Evolutionary conservation across 179 eudicot species (phyloP).

Genomic region (Silene vulgaris): DNA sequence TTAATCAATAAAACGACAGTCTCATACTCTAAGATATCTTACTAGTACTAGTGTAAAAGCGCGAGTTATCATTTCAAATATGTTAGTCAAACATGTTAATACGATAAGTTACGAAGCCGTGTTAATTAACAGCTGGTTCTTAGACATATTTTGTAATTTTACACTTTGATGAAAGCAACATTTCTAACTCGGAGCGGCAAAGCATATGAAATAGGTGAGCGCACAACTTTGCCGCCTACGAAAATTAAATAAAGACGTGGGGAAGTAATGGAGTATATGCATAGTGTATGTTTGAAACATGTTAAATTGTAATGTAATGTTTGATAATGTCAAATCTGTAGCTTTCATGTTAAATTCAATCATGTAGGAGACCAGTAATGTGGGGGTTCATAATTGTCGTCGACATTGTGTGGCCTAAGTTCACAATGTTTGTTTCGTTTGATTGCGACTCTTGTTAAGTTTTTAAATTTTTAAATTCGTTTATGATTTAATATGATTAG

Average conservation of each 20-base stretch:
- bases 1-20: too few relatives aligned
- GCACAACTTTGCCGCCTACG: conserved; percentile 16
- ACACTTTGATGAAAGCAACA: neutral
- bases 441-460: neutral
- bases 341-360: conserved; percentile 1
- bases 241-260: conserved; percentile 18
- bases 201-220: neutral
- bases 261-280: neutral
- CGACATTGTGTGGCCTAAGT: conserved; percentile 12
- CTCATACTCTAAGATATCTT: too few relatives aligned
- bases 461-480: neutral
- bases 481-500: neutral
- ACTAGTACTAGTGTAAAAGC: too few relatives aligned
- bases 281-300: neutral
- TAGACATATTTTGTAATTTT: conserved; percentile 2
- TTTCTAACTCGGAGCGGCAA: neutral
- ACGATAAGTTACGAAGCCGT: neutral
- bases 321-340: conserved; percentile 5
- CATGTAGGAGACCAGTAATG: conserved; percentile 13
- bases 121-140: conserved; percentile 7
- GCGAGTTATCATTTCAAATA: too few relatives aligned
- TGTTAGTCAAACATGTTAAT: too few relatives aligned
- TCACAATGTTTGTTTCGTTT: neutral
- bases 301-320: neutral
- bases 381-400: conserved; percentile 6